Base-by-base conservation (phyloP, 768 basidiomycete genomes). In the Psilocybe azurescens region DNA sequence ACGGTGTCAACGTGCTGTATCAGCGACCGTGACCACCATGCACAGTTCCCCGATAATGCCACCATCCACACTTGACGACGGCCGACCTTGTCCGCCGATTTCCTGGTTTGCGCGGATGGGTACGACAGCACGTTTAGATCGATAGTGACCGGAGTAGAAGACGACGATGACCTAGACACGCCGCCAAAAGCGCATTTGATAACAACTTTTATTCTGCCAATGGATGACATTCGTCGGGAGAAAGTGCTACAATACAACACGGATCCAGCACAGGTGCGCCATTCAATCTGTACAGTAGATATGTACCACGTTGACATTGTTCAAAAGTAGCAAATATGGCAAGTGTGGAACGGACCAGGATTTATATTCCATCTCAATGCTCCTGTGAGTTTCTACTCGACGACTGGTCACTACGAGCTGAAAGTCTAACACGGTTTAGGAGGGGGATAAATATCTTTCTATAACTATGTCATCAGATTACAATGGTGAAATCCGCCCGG, bases 391-490 rank as follows among this genome's bases (percentile, higher is more conserved):
- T 32, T 3, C 24, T 32, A 4, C 41, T 44, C 10, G 41, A 44
- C 41, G n/a, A n/a, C n/a, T 44, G 5, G 41, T 11, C 4, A 6
- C 14, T 14, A 10, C 47, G n/a, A 28, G 29, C 20, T 39, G 29
- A n/a, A n/a, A 32, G 44, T 46, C 39, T 56, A 29, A 47, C 38
- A 10, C 3, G 10, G 32, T 51, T 30, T 55, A 76, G 76, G 70
- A 69, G 46, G 61, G 63, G 11, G 70, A 67, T 20, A 61, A 69
- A 38, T 71, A 72, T 51, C 72, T 65, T 55, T 68, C 68, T 29
- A 65, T 75, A 33, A 69, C 65, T 28, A 60, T 72, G 36, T 69
- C 61, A 32, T 72, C 72, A 58, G 61, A 38, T 39, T 67, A 66
- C 3, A 66, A 68, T 29, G 63, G 67, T 41, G 64, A 69, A 3